A percentile compares a stretch with the other conserved stretches of the same genome.
Evolutionary conservation across 192 early-diverging fungal genomes (phyloP).

Genomic region (Gigaspora rosea): DNA sequence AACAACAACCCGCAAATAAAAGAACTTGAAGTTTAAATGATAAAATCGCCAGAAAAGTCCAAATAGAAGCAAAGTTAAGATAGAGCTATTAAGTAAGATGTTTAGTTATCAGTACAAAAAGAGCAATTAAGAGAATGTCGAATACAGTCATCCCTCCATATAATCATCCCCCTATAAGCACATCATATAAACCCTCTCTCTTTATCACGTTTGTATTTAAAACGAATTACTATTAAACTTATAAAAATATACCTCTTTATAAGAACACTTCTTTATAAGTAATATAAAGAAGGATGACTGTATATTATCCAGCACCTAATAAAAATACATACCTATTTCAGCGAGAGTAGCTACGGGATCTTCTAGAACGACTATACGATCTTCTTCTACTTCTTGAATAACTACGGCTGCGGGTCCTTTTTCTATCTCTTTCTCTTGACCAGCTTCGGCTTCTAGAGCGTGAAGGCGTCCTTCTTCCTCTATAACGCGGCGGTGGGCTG

Average conservation of each 20-base stretch:
- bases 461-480: conserved; percentile 31
- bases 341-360: conserved; percentile 21
- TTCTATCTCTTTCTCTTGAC: conserved; percentile 22
- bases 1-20: conserved; percentile 7
- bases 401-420: conserved; percentile 20
- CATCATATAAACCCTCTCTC: too few relatives aligned
- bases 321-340: background rate
- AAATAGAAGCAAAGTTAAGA: too few relatives aligned
- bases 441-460: conserved; percentile 29
- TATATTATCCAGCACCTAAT: background rate
- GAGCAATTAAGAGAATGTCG: background rate
- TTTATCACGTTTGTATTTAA: too few relatives aligned
- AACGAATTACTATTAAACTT: too few relatives aligned
- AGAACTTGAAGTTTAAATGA: background rate
- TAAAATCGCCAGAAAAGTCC: background rate
- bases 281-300: too few relatives aligned
- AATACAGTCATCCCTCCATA: too few relatives aligned
- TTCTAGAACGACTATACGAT: conserved; percentile 9
- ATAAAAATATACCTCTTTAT: too few relatives aligned
- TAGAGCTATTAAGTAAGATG: too few relatives aligned
- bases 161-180: too few relatives aligned
- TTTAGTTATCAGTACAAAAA: background rate
- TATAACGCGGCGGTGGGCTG: conserved; percentile 38
- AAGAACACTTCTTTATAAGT: too few relatives aligned
- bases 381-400: background rate